Percentiles rank a stretch among this genome's conserved stretches.
phyloP scores from a whole-genome alignment of 1,139 yeast genomes.

The Wickerhamomyces sp. region DNA sequence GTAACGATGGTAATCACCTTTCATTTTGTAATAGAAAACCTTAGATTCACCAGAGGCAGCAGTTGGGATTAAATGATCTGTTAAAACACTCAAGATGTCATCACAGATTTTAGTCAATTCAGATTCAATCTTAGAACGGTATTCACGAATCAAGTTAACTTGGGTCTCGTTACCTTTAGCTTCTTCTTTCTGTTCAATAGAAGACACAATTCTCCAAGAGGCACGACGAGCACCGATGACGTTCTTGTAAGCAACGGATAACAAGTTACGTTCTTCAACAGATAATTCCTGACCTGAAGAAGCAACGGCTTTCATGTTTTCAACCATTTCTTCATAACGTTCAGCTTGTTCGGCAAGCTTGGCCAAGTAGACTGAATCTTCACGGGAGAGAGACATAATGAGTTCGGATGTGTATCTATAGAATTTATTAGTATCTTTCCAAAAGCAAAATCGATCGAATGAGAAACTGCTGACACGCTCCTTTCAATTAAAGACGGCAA shows the following conservation, averaged over 20 bases:
- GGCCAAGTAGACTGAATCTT: conserved; percentile 97
- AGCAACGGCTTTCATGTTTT: conserved; percentile 96
- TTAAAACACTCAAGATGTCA: conserved; percentile 84
- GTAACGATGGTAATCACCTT: conserved; percentile 99
- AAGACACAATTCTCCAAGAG: conserved; percentile 97
- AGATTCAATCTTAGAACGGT: conserved; percentile 90
- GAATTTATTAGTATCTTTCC: no score
- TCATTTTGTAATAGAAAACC: conserved; percentile 98
- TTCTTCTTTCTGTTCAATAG: conserved; percentile 97
- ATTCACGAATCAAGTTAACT: conserved; percentile 85
- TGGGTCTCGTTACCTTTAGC: conserved; percentile 89
- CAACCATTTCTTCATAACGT: conserved; percentile 99
- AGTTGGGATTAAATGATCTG: conserved; percentile 85
- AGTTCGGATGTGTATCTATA: conserved; percentile 1
- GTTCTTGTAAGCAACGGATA: conserved; percentile 96
- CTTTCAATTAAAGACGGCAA: no score
- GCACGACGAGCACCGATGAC: conserved; percentile 99
- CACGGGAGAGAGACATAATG: conserved; percentile 82
- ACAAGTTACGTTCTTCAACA: conserved; percentile 95
- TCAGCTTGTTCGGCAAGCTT: conserved; percentile 99
- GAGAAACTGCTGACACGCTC: no score
- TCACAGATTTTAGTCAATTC: conserved; percentile 94
- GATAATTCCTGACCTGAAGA: conserved; percentile 93
- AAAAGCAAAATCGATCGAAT: background rate
- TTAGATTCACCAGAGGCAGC: conserved; percentile 97